Evolutionary conservation across 1,284 basidiomycete species (phyloP).

Genomic region (Prillingera fragicola): DNA sequence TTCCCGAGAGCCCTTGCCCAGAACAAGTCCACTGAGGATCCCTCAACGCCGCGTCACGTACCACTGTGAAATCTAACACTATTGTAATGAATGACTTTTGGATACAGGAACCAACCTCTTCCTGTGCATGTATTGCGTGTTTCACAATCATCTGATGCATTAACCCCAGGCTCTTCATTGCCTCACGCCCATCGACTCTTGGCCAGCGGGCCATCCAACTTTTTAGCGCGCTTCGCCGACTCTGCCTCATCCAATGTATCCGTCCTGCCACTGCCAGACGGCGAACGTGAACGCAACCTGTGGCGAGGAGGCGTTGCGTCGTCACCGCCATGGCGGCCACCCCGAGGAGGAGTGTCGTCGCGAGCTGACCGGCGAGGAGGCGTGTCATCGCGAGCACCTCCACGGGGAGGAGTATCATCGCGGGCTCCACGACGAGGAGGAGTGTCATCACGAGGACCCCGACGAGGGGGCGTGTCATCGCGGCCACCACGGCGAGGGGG

Average conservation of each 20-base stretch:
- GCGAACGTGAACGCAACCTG: constrained; percentile 6
- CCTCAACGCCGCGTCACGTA: too few relatives aligned
- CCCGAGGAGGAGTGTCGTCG: constrained; percentile 2
- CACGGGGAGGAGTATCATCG: too few relatives aligned
- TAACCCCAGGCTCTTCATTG: not conserved
- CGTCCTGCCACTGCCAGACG: not conserved
- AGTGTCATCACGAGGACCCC: constrained; percentile 1
- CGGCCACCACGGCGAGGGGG: constrained; percentile 7
- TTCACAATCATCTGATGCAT: not conserved
- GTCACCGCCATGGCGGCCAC: not conserved
- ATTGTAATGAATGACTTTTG: too few relatives aligned
- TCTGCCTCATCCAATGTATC: not conserved
- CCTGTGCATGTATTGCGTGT: too few relatives aligned
- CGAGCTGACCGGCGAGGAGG: constrained; percentile 4
- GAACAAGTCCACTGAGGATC: too few relatives aligned
- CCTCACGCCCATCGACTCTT: constrained; percentile 17
- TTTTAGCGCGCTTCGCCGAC: constrained; percentile 3
- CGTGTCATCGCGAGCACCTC: too few relatives aligned
- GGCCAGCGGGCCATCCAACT: constrained; percentile 14
- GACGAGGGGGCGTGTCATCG: constrained; percentile 6
- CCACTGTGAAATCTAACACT: too few relatives aligned
- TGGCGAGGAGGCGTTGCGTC: not conserved
- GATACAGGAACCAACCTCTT: too few relatives aligned
- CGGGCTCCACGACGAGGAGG: not conserved
- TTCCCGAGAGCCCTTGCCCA: too few relatives aligned